phyloP scores from a whole-genome alignment of 768 basidiomycete genomes.

The Leccinum incarnatum region DNA sequence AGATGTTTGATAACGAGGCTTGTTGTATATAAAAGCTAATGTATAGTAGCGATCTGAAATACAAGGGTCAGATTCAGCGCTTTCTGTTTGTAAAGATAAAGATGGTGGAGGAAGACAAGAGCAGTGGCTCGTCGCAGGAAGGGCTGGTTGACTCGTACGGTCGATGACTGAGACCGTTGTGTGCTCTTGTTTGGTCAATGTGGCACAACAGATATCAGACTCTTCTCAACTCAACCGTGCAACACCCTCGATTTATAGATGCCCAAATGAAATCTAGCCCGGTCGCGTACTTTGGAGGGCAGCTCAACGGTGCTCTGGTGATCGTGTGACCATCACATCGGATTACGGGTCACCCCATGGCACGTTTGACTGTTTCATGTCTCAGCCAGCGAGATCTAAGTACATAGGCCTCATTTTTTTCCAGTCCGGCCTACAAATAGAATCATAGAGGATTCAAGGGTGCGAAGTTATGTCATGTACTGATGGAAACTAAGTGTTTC shows the following conservation, averaged over 20 bases:
- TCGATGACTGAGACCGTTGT: slow-evolving; percentile 31
- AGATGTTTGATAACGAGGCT: slow-evolving; percentile 14
- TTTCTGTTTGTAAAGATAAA: not conserved
- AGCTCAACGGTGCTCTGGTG: no score
- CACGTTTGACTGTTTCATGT: not conserved
- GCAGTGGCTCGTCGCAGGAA: slow-evolving; percentile 16
- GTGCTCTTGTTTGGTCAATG: slow-evolving; percentile 30
- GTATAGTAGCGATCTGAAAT: not conserved
- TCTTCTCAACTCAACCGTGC: no score
- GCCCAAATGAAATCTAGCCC: no score
- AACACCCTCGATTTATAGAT: no score
- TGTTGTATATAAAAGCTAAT: not conserved
- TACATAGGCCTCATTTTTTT: not conserved
- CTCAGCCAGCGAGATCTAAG: not conserved
- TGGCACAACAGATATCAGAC: slow-evolving; percentile 17
- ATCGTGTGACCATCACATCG: not conserved
- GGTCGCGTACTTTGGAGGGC: no score
- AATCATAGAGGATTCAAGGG: not conserved
- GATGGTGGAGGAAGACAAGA: slow-evolving; percentile 9
- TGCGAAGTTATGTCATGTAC: not conserved
- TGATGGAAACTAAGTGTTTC: not conserved
- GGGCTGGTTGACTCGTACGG: slow-evolving; percentile 28
- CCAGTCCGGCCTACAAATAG: not conserved
- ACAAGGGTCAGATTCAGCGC: not conserved
- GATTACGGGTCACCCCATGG: not conserved